phyloP scores from a whole-genome alignment of 73 alveolate genomes.

The Urostyla sp. region DNA sequence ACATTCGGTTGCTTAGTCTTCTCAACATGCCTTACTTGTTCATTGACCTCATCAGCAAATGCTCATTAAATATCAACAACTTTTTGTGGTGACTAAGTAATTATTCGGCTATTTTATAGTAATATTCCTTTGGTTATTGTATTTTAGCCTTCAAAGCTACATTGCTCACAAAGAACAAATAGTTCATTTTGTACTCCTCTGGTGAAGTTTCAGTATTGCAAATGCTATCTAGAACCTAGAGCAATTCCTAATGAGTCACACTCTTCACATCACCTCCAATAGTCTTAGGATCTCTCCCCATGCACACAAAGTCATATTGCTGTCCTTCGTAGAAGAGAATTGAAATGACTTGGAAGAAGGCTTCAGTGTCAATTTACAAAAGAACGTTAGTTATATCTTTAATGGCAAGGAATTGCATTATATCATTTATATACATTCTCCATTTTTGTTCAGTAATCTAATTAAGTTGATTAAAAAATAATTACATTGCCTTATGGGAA shows the following conservation, averaged over 20 bases:
- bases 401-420: slow-evolving; percentile 3
- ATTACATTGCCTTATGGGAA: slow-evolving; percentile 68
- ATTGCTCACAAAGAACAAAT: slow-evolving; percentile 45
- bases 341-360: slow-evolving; percentile 36
- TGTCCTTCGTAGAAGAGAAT: slow-evolving; percentile 17
- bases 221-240: slow-evolving; percentile 7
- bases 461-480: no score
- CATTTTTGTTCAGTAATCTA: slow-evolving; percentile 17
- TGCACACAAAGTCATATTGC: slow-evolving; percentile 3
- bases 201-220: slow-evolving; percentile 9
- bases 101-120: slow-evolving; percentile 10
- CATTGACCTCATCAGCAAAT: background rate
- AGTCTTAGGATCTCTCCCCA: background rate
- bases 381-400: background rate
- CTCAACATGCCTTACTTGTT: background rate
- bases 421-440: slow-evolving; percentile 46
- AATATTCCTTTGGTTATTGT: background rate
- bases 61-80: background rate
- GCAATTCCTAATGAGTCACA: background rate
- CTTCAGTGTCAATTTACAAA: slow-evolving; percentile 46
- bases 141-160: slow-evolving; percentile 7
- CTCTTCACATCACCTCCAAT: background rate
- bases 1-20: background rate
- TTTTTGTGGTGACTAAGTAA: slow-evolving; percentile 1
- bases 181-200: slow-evolving; percentile 7